Conservation (phyloP, 352 stramenopile species). For the Globisporangium solare region DNA sequence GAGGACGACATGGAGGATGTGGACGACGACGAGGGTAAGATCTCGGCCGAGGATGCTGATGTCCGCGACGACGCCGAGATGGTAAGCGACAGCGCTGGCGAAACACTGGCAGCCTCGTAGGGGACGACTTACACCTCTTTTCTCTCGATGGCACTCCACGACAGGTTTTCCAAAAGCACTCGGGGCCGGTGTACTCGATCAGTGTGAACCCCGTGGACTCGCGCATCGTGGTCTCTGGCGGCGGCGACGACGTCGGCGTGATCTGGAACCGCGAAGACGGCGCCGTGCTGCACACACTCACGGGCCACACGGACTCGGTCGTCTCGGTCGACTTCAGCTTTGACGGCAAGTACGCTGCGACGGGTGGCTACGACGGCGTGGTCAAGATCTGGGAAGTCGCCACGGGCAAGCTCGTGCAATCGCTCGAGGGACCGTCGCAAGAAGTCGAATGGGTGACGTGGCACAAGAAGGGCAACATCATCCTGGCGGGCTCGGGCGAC, state of each 20-base stretch:
- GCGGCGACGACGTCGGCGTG: slow-evolving; percentile 77
- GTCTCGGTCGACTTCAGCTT: slow-evolving; percentile 85
- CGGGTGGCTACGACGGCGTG: slow-evolving; percentile 79
- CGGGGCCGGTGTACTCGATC: slow-evolving; percentile 76
- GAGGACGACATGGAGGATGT: slow-evolving; percentile 59
- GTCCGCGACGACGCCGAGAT: slow-evolving; percentile 73
- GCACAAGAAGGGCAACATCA: slow-evolving; percentile 89
- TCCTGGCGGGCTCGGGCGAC: slow-evolving; percentile 86
- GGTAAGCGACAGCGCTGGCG: slow-evolving; percentile 20
- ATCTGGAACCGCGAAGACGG: slow-evolving; percentile 87
- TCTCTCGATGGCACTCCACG: too few species aligned
- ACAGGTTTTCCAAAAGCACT: slow-evolving; percentile 77
- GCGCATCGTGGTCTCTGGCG: slow-evolving; percentile 76
- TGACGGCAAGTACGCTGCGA: slow-evolving; percentile 84
- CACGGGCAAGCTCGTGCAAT: slow-evolving; percentile 76
- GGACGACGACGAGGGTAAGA: slow-evolving; percentile 52
- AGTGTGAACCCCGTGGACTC: slow-evolving; percentile 77
- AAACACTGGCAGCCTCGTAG: too few species aligned
- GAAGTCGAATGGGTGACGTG: slow-evolving; percentile 90
- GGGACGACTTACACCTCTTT: not conserved
- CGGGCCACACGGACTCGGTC: slow-evolving; percentile 80
- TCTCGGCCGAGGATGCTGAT: slow-evolving; percentile 60
- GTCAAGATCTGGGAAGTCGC: slow-evolving; percentile 89
- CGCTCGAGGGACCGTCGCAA: slow-evolving; percentile 82
- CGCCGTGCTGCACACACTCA: slow-evolving; percentile 68